Percentiles rank a stretch among this genome's conserved stretches.
These are phyloP conservation scores for Limonomyces culmigenus DNA, from an alignment of 1,284 basidiomycete genomes.

Conservation along the genomic window DNA sequence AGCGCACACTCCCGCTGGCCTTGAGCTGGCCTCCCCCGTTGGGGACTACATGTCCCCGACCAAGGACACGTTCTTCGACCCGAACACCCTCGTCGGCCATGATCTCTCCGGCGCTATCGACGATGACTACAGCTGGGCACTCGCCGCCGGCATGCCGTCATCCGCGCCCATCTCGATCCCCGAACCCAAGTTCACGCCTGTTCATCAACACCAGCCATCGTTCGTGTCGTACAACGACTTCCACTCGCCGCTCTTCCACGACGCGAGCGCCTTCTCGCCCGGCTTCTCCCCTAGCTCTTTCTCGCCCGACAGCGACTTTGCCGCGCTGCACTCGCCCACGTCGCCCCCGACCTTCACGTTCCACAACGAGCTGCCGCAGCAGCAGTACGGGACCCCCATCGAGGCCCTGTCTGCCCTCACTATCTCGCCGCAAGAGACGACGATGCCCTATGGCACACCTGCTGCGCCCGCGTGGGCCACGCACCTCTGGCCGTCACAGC, in stretches of 20 bases:
- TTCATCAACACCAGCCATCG: constrained; percentile 14
- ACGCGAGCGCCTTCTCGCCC: constrained; percentile 36
- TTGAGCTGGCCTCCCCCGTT: constrained; percentile 8
- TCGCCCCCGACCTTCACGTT: constrained; percentile 17
- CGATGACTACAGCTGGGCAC: too few species aligned
- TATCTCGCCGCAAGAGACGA: constrained; percentile 36
- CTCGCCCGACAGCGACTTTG: constrained; percentile 19
- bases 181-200: constrained; percentile 19
- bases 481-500: too few species aligned
- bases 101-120: neutral
- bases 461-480: too few species aligned
- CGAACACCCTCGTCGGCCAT: constrained; percentile 2
- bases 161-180: constrained; percentile 45
- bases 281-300: constrained; percentile 8
- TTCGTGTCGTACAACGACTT: constrained; percentile 12
- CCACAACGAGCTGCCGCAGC: constrained; percentile 41
- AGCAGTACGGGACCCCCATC: constrained; percentile 14
- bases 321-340: constrained; percentile 18
- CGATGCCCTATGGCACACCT: too few species aligned
- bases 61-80: constrained; percentile 16
- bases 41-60: constrained; percentile 4
- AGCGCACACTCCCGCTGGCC: constrained; percentile 9
- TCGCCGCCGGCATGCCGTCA: constrained; percentile 15
- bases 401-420: constrained; percentile 17
- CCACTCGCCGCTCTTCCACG: constrained; percentile 23